Base-by-base conservation (phyloP, 345 rosid genomes). In the Ceriops tagal region DNA sequence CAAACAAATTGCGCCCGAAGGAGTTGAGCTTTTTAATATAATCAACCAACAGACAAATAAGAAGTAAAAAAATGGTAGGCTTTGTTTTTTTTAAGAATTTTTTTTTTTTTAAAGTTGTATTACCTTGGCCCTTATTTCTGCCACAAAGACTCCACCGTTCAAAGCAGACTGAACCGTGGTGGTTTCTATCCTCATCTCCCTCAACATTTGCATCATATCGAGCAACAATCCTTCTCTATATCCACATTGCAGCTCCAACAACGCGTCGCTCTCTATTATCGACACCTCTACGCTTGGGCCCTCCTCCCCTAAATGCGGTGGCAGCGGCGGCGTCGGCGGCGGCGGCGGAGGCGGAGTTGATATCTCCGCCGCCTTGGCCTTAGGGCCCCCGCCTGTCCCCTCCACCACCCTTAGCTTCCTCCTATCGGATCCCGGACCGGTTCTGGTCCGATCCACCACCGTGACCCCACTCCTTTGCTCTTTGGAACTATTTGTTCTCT, bases 101-200 rank as follows among this genome's bases (percentile, higher is more conserved):
- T 24, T 24, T 24, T 24, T 24, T 24, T 24, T n/a, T n/a, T n/a
- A n/a, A 24, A 35, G 10, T 8, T 8, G 16, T 3, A 2, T 5
- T 0, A 92, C 92, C 87, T 92, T 96, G 0, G 99, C 99, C 67
- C 99, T 89, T 71, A 96, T 61, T 83, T 96, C 98, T 1, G 92
- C 90, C 6, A 68, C 74, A 35, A 96, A 89, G 18, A 71, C 75
- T 59, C 85, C 87, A 32, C 83, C 80, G 9, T 43, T 83, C 56
- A 82, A 64, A 1, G 86, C 62, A 6, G 98, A 92, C 65, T 92
- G 96, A 28, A 89, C 97, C 0, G 90, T 52, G 0, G 87, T 89
- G 32, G 85, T 74, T 82, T 92, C 99, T 32, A 96, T 84, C 78
- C 89, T 53, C 24, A 85, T 82, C 18, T 89, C 96, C 52, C 92